Evolutionary conservation across 805 yeast genomes (phyloP).

Genomic region (Nakazawaea molendinolei): DNA sequence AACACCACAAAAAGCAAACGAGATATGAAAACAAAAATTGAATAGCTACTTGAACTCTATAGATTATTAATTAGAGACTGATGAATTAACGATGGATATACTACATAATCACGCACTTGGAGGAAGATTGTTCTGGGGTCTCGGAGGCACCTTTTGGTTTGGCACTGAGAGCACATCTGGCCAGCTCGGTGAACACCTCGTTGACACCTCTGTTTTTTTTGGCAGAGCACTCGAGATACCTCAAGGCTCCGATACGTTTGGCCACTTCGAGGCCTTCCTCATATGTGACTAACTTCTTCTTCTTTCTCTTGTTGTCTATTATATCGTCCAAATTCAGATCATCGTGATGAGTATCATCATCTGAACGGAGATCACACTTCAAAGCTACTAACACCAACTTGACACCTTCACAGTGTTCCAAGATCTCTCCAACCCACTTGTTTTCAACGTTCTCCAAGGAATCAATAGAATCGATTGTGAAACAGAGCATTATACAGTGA

Average conservation of each 20-base stretch:
- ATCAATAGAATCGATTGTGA: slow-evolving; percentile 89
- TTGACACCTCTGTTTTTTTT: slow-evolving; percentile 97
- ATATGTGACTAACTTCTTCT: slow-evolving; percentile 62
- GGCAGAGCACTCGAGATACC: slow-evolving; percentile 95
- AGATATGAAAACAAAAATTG: no score
- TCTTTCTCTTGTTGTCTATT: slow-evolving; percentile 18
- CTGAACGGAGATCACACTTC: slow-evolving; percentile 84
- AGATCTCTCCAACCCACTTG: slow-evolving; percentile 95
- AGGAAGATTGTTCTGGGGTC: slow-evolving; percentile 32
- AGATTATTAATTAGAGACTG: background rate
- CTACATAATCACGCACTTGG: slow-evolving; percentile 34
- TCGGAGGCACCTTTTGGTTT: slow-evolving; percentile 69
- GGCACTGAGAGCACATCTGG: slow-evolving; percentile 90
- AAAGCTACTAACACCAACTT: slow-evolving; percentile 89
- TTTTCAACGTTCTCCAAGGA: slow-evolving; percentile 91
- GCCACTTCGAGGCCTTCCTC: slow-evolving; percentile 95
- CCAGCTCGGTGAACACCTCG: slow-evolving; percentile 98
- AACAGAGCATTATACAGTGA: slow-evolving; percentile 94
- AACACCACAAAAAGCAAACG: no score
- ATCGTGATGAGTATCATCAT: slow-evolving; percentile 41
- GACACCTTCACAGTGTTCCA: slow-evolving; percentile 96
- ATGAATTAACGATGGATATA: background rate
- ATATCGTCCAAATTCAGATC: slow-evolving; percentile 26
- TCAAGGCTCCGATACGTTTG: slow-evolving; percentile 84
- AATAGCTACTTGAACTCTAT: background rate